phyloP scores from a whole-genome alignment of 768 basidiomycete species.

The Phylloporus rhodoxanthus region DNA sequence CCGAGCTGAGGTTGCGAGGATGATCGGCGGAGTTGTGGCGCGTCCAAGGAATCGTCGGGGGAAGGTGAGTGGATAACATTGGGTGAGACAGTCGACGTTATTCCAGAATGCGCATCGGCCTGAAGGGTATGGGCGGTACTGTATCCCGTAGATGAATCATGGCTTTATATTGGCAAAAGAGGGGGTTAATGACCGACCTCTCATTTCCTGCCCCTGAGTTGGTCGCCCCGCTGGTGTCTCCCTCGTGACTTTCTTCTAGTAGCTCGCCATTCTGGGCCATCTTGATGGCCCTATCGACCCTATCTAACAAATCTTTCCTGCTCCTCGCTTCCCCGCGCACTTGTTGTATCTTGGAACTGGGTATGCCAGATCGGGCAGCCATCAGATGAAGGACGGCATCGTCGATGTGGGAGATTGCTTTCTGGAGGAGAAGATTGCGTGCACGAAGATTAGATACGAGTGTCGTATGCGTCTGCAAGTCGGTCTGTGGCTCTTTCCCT shows the following conservation, averaged over 20 bases:
- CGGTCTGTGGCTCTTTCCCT: constrained; percentile 4
- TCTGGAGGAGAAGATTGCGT: constrained; percentile 28
- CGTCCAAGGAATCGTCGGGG: constrained; percentile 8
- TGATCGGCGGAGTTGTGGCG: constrained; percentile 24
- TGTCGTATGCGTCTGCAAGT: constrained; percentile 13
- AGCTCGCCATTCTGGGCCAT: constrained; percentile 23
- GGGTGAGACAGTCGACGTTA: not conserved
- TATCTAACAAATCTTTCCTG: constrained; percentile 29
- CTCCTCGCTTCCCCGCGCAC: constrained; percentile 27
- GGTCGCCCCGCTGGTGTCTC: not conserved
- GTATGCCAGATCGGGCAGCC: constrained; percentile 30
- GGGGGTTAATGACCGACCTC: constrained; percentile 13
- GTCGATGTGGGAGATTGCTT: constrained; percentile 29
- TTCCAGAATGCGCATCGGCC: constrained; percentile 3
- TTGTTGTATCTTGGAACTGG: constrained; percentile 27
- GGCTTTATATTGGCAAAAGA: constrained; percentile 1
- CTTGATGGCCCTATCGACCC: constrained; percentile 25
- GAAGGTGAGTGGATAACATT: not conserved
- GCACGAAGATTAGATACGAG: constrained; percentile 28
- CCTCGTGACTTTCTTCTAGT: constrained; percentile 1
- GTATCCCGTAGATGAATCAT: constrained; percentile 5
- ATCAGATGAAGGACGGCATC: constrained; percentile 27
- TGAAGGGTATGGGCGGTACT: constrained; percentile 1
- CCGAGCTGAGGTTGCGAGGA: constrained; percentile 26
- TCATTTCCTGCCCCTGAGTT: not conserved